These are phyloP conservation scores for Aspergillus intermedius DNA, from an alignment of 2,329 filamentous ascomycete genomes.

Conservation along the genomic window DNA sequence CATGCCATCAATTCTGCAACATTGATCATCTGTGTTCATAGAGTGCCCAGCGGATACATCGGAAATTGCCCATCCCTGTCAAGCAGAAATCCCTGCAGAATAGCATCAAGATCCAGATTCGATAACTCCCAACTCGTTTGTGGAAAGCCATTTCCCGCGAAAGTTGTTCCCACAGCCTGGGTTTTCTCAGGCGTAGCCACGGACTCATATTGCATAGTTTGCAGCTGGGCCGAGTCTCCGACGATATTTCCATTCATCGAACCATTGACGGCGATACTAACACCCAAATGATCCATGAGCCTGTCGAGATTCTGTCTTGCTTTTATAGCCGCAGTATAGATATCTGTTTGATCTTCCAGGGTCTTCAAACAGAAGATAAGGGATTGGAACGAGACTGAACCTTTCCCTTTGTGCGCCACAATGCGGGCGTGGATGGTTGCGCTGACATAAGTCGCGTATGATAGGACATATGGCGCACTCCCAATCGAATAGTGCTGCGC, in stretches of 20 bases:
- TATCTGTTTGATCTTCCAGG: constrained; percentile 11
- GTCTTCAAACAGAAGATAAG: constrained; percentile 15
- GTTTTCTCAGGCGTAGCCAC: not conserved
- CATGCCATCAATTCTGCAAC: not conserved
- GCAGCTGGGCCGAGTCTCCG: not conserved
- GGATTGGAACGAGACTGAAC: constrained; percentile 21
- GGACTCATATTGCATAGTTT: not conserved
- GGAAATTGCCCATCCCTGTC: constrained; percentile 16
- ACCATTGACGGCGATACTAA: constrained; percentile 5
- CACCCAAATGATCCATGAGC: constrained; percentile 13
- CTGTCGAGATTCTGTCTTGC: constrained; percentile 17
- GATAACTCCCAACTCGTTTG: constrained; percentile 15
- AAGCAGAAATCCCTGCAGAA: constrained; percentile 20
- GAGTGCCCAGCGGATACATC: constrained; percentile 12
- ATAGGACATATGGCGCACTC: constrained; percentile 42
- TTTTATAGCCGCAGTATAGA: constrained; percentile 19
- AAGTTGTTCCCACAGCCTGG: not conserved
- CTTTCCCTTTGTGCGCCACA: constrained; percentile 27
- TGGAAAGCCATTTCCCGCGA: constrained; percentile 6
- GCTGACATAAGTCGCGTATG: constrained; percentile 51
- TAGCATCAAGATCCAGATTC: constrained; percentile 21
- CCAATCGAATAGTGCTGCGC: constrained; percentile 36
- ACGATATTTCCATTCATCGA: not conserved
- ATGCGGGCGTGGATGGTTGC: constrained; percentile 49
- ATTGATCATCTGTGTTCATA: constrained; percentile 2